Evolutionary conservation across 192 early-diverging fungal species (phyloP).

Genomic region (Rhizoclosmatium sp.): DNA sequence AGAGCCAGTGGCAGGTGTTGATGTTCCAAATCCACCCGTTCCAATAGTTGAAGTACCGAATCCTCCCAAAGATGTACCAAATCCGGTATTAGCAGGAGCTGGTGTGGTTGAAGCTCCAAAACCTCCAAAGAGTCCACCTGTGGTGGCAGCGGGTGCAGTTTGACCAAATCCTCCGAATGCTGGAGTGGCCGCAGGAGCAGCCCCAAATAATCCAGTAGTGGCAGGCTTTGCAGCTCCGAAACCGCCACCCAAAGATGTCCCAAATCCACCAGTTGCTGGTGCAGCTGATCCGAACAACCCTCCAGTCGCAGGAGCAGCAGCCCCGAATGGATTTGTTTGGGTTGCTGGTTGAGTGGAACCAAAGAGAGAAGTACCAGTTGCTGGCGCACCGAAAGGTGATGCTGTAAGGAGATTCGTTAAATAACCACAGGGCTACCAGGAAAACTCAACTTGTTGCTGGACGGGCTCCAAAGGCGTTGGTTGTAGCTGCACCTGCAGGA

Average conservation of each 20-base stretch:
- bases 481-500: conserved; percentile 17
- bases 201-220: conserved; percentile 40
- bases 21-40: conserved; percentile 1
- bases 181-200: conserved; percentile 41
- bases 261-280: conserved; percentile 25
- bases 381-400: conserved; percentile 27
- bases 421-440: background rate
- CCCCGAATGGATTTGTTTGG: conserved; percentile 25
- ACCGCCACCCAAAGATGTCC: conserved; percentile 38
- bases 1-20: conserved; percentile 28
- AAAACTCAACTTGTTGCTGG: background rate
- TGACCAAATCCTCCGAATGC: conserved; percentile 60
- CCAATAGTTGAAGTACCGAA: conserved; percentile 29
- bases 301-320: background rate
- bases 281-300: conserved; percentile 25
- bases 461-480: conserved; percentile 48
- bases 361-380: conserved; percentile 11
- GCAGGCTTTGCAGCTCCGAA: conserved; percentile 47
- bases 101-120: conserved; percentile 35
- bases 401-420: conserved; percentile 9
- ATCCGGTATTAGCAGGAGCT: conserved; percentile 24
- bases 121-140: conserved; percentile 43
- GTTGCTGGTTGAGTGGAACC: conserved; percentile 10
- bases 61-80: conserved; percentile 28
- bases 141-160: conserved; percentile 12